Percentiles rank a stretch among this genome's conserved stretches.
Evolutionary conservation across 2,329 filamentous ascomycete species (phyloP).

Genomic region (Lomentospora prolificans): DNA sequence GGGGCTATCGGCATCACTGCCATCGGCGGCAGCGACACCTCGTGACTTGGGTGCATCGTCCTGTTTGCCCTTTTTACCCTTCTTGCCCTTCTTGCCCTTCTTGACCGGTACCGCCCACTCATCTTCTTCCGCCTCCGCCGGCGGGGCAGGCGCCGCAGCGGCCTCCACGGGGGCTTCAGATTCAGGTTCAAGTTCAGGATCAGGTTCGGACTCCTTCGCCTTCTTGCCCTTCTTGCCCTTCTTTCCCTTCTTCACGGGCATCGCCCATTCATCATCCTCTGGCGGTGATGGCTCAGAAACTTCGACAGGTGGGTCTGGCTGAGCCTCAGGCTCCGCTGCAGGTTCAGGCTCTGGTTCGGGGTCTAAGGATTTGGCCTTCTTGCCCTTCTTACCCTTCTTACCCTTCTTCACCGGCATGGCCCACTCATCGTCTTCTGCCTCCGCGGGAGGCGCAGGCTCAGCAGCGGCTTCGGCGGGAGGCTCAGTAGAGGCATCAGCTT

Average conservation of each 20-base stretch:
- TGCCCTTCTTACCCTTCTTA: conserved; percentile 5
- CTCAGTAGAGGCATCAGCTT: conserved; percentile 8
- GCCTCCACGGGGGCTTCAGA: conserved; percentile 5
- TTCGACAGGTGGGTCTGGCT: conserved; percentile 9
- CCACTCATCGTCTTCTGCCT: background rate
- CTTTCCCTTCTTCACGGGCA: conserved; percentile 2
- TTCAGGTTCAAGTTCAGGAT: conserved; percentile 8
- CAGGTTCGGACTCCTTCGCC: conserved; percentile 18
- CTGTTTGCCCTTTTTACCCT: background rate
- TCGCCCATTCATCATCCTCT: background rate
- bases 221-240: conserved; percentile 22
- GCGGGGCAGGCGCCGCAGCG: background rate
- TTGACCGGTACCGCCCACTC: background rate
- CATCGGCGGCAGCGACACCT: background rate
- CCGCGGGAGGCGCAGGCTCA: conserved; percentile 2
- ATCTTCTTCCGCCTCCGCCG: background rate
- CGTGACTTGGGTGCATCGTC: background rate
- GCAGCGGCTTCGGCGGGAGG: conserved; percentile 7
- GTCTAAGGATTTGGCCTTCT: conserved; percentile 10
- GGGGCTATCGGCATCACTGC: background rate
- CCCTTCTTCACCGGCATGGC: conserved; percentile 13
- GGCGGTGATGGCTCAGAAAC: background rate
- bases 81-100: conserved; percentile 6
- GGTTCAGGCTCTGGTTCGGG: conserved; percentile 4
- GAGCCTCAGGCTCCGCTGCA: conserved; percentile 4